Evolutionary conservation across 179 eudicot species (phyloP).

Genomic region (Beta corolliflora): DNA sequence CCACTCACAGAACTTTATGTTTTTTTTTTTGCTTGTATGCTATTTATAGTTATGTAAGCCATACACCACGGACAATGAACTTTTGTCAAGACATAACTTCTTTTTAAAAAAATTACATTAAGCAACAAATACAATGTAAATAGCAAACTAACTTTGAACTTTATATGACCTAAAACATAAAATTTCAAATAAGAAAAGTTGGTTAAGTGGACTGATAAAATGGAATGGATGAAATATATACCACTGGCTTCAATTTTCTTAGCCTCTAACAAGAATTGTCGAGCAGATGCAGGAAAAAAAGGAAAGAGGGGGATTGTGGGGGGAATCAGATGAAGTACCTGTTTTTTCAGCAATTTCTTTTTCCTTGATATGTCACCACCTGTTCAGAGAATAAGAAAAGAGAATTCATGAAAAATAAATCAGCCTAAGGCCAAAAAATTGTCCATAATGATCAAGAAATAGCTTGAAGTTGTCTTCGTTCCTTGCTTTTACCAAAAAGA

Average conservation of each 20-base stretch:
- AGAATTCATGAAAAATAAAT: not conserved
- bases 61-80: not conserved
- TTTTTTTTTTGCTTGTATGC: not conserved
- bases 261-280: not conserved
- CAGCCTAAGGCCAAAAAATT: too few species aligned
- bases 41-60: not conserved
- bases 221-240: not conserved
- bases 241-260: not conserved
- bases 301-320: not conserved
- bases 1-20: not conserved
- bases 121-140: not conserved
- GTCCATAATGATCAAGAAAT: too few species aligned
- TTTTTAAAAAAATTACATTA: not conserved
- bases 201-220: not conserved
- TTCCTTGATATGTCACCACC: constrained; percentile 96
- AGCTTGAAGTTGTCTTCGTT: too few species aligned
- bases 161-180: too few species aligned
- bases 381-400: constrained; percentile 21
- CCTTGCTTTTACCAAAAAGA: too few species aligned
- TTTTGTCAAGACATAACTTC: not conserved
- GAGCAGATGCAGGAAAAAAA: not conserved
- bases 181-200: too few species aligned
- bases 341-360: constrained; percentile 90
- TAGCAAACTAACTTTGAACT: too few species aligned
- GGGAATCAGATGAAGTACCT: constrained; percentile 45